Base-by-base conservation (phyloP, 495 filamentous ascomycete species). In the Xylaria telfairii region DNA sequence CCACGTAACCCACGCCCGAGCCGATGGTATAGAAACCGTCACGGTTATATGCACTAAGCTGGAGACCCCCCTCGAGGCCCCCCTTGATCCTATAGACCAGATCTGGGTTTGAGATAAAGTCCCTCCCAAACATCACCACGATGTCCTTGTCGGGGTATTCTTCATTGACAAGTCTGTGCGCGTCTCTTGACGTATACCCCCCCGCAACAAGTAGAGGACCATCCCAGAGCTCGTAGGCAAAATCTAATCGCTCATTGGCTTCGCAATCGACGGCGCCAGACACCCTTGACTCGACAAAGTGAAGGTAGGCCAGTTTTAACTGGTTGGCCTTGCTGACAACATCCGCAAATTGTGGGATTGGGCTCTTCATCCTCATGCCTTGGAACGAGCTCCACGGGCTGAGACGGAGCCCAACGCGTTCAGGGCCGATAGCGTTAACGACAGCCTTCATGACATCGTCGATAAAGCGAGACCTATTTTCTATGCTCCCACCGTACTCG, bases 61-160 rank as follows among this genome's bases (percentile, higher is more conserved):
- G 76, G 32, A 91, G 78, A 2, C 85, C 86, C 30, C 88, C 74
- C 77, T 85, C 73, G 32, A 91, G 78, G 1, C 85, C 86, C 30
- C 88, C 74, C 77, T 85, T 73, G 10, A 93, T 62, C 49, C 87
- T 80, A 74, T 85, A 91, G 5, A 85, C 81, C 63, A 94, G 75
- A 76, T 94, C 91, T 6, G 92, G 92, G 66, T 90, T 93, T 54
- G 89, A 81, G 32, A 90, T 90, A 67, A 88, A 93, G 32, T 78
- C 83, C 32, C 88, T 75, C 4, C 90, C 91, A 77, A 90, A 89
- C 0, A 83, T 86, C 39, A 87, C 70, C 3, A 81, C 71, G 24
- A 85, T 77, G 46, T 90, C 83, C 63, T 79, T 78, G 21, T 86
- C 84, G 71, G 78, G 77, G 70, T 88, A 87, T 24, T 85, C 74